Evolutionary conservation across 2,329 filamentous ascomycete genomes (phyloP), one percentile per base, ranked within the genome.

Genomic region (Aaosphaeria arxii): DNA sequence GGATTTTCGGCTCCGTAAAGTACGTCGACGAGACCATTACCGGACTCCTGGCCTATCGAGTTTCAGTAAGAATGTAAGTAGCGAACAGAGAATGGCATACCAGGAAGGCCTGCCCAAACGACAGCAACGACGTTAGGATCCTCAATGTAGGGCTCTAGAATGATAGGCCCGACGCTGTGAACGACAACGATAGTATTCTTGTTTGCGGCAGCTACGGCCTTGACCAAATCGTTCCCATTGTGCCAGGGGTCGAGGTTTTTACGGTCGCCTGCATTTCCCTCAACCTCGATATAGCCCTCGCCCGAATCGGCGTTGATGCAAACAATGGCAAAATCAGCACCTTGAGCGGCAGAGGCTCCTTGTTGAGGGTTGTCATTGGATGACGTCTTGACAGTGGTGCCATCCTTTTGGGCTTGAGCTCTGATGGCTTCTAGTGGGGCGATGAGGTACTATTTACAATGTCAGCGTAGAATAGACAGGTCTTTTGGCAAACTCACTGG

Each of bases 211-310:
- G 69, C 69, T 31, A 71, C 69, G 11, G 65, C 64, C 44, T 63
- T 59, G 38, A 72, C 71, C 4, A 76, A 66, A 1, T 65, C 67
- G 45, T 75, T 73, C 17, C 71, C 72, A 29, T 72, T 70, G 52
- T 67, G 63, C 75, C 75, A 78, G 13, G 74, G 71, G 39, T 77
- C 69, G 11, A 78, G 65, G 53, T 77, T 71, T 49, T 72, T 75
- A 32, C 77, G 69, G 48, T 80, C 77, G 17, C 76, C 77, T 2
- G 63, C 62, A 45, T 74, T 72, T 30, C 64, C 59, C 49, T 76
- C 74, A 2, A 77, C 73, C 0, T 71, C 72, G 42, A 77, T 71
- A 55, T 77, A 79, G 13, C 74, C 76, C 54, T 80, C 77, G 4
- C 77, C 77, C 4, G 69, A 63, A 48, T 77, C 66, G 6, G 73